Conservation (phyloP, 2,329 filamentous ascomycete species). For the Septoria linicola region DNA sequence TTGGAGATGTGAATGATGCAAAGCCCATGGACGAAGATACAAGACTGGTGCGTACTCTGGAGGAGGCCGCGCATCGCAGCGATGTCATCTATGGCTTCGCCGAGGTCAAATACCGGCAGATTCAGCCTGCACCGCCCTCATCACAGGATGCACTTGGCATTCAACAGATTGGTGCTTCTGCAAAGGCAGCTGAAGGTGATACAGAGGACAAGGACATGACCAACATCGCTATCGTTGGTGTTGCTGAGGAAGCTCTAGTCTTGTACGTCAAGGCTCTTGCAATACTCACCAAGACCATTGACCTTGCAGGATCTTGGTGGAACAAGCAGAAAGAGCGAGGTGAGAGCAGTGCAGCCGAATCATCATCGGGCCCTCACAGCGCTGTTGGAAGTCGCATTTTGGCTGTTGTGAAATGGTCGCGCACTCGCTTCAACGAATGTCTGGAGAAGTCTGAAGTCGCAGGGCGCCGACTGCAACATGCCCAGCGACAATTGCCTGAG, state of each 20-base stretch:
- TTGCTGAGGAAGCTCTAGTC: slow-evolving; percentile 92
- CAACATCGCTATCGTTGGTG: slow-evolving; percentile 75
- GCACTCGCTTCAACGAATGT: slow-evolving; percentile 92
- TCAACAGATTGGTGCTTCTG: slow-evolving; percentile 54
- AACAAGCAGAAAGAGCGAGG: slow-evolving; percentile 46
- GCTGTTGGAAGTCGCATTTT: slow-evolving; percentile 64
- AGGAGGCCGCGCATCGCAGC: slow-evolving; percentile 87
- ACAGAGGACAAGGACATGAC: slow-evolving; percentile 75
- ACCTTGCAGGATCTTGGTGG: slow-evolving; percentile 94
- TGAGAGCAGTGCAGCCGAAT: slow-evolving; percentile 52
- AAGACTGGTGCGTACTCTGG: slow-evolving; percentile 74
- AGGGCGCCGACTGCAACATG: slow-evolving; percentile 81
- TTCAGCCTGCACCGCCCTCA: slow-evolving; percentile 84
- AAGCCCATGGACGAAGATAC: slow-evolving; percentile 75
- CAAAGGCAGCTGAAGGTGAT: slow-evolving; percentile 53
- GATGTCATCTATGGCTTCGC: slow-evolving; percentile 97
- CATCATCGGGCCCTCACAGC: slow-evolving; percentile 24
- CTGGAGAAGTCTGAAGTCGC: slow-evolving; percentile 94
- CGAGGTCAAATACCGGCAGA: slow-evolving; percentile 96
- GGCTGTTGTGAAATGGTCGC: slow-evolving; percentile 92
- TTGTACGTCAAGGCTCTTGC: slow-evolving; percentile 93
- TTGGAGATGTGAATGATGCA: slow-evolving; percentile 57
- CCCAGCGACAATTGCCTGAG: slow-evolving; percentile 76
- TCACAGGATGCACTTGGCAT: slow-evolving; percentile 64
- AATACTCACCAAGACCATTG: slow-evolving; percentile 89